Percentiles rank a stretch among this genome's conserved stretches.
These are phyloP conservation scores for Hypericum perforatum DNA, from an alignment of 345 rosid genomes.

Conservation along the genomic window DNA sequence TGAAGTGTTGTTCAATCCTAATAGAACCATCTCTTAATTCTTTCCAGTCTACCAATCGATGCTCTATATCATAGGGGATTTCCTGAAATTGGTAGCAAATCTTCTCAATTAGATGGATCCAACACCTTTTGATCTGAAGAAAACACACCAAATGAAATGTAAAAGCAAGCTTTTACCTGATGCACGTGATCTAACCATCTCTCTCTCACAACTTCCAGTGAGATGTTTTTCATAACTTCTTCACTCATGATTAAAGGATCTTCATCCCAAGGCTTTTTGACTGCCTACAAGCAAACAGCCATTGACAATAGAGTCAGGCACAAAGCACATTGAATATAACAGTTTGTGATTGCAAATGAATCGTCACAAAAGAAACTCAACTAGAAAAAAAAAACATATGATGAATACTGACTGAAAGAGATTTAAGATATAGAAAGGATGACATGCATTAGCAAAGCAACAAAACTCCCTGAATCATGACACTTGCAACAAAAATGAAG, in stretches of 20 bases:
- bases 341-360: background rate
- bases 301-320: slow-evolving; percentile 15
- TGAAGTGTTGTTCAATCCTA: slow-evolving; percentile 79
- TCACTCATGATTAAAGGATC: slow-evolving; percentile 70
- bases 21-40: slow-evolving; percentile 75
- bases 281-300: slow-evolving; percentile 51
- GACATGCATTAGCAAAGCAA: too few species aligned
- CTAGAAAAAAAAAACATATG: too few species aligned
- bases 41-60: slow-evolving; percentile 81
- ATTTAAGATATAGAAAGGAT: too few species aligned
- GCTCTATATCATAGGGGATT: slow-evolving; percentile 70
- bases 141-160: background rate
- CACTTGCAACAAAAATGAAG: too few species aligned
- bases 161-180: slow-evolving; percentile 42
- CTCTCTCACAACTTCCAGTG: slow-evolving; percentile 86
- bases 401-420: too few species aligned
- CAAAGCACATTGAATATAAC: background rate
- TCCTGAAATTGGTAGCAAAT: slow-evolving; percentile 36
- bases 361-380: too few species aligned
- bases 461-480: too few species aligned
- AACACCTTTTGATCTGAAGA: background rate
- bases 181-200: slow-evolving; percentile 79
- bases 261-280: slow-evolving; percentile 89
- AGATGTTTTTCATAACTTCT: slow-evolving; percentile 78
- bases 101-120: background rate